A percentile compares a stretch with the other conserved stretches of the same genome.
Conservation (phyloP, 331 rosid species). For the Telfairia occidentalis region DNA sequence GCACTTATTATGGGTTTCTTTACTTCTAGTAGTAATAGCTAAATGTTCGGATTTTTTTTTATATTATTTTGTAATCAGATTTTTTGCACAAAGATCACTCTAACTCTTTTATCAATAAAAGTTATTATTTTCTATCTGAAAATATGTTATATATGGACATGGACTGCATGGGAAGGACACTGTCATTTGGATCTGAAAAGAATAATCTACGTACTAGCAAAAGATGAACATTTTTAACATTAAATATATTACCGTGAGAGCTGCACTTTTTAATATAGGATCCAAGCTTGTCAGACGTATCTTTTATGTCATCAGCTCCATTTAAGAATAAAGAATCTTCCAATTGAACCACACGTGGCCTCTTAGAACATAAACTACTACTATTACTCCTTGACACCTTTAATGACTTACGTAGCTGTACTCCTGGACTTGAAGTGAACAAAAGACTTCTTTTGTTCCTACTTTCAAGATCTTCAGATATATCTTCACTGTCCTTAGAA, state of each 20-base stretch:
- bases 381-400: slow-evolving; percentile 39
- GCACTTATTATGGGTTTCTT: neutral
- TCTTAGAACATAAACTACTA: slow-evolving; percentile 34
- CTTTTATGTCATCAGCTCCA: slow-evolving; percentile 45
- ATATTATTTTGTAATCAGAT: neutral
- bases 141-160: neutral
- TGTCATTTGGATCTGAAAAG: neutral
- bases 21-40: neutral
- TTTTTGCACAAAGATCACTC: neutral
- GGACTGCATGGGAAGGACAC: neutral
- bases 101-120: neutral
- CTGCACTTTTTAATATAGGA: slow-evolving; percentile 32
- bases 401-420: slow-evolving; percentile 34
- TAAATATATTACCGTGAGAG: slow-evolving; percentile 42
- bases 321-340: slow-evolving; percentile 30
- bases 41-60: neutral
- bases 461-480: slow-evolving; percentile 22
- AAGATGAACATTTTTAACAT: neutral
- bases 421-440: slow-evolving; percentile 27
- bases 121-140: neutral
- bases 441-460: slow-evolving; percentile 31
- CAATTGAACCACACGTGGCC: slow-evolving; percentile 38
- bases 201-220: neutral
- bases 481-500: slow-evolving; percentile 31
- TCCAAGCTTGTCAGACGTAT: slow-evolving; percentile 38